Evolutionary conservation across 768 basidiomycete species (phyloP), one percentile per base, ranked within the genome.

Genomic region (Phylloporus sp.): DNA sequence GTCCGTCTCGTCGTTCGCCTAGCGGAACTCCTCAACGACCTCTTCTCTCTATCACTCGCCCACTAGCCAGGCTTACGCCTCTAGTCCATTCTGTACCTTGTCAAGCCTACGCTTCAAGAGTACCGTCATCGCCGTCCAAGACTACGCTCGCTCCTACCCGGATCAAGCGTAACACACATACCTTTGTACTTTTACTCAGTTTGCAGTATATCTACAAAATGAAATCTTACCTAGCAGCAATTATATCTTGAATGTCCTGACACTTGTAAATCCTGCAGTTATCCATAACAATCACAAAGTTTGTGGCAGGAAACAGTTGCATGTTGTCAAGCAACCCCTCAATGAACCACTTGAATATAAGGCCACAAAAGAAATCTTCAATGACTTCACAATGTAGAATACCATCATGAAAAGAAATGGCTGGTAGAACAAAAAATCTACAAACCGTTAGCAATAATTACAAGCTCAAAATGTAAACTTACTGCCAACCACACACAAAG

Each of bases 201-300:
- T n/a, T n/a, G n/a, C n/a, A n/a, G n/a, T n/a, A n/a, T 26, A 26
- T 26, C 9, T 26, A 9, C 24, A 26, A 5, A 26, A 26, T 26
- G 9, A 26, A 26, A 26, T 26, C 24, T 26, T 26, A 26, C 24
- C 24, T 26, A 26, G 5, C 24, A 5, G 5, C 6, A 26, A 26
- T 26, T 9, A 26, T 5, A 26, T 47, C 27, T 2, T 60, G 55
- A n/a, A 74, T 48, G 5, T 68, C 68, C n/a, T 67, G 64, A 36
- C 63, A 60, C 24, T 74, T 70, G 50, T 74, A 71, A 42, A 73
- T 73, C 4, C 57, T 46, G 43, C 70, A 71, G 48, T 72, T 73
- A 38, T 72, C 67, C 28, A 73, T 44, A 1, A 74, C 56, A 23
- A 73, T 55, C 5, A 71, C 60, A 54, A 70, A 73, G 13, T 50